Evolutionary conservation across 257 asterid genomes (phyloP).

Genomic region (Salvia rosmarinus): DNA sequence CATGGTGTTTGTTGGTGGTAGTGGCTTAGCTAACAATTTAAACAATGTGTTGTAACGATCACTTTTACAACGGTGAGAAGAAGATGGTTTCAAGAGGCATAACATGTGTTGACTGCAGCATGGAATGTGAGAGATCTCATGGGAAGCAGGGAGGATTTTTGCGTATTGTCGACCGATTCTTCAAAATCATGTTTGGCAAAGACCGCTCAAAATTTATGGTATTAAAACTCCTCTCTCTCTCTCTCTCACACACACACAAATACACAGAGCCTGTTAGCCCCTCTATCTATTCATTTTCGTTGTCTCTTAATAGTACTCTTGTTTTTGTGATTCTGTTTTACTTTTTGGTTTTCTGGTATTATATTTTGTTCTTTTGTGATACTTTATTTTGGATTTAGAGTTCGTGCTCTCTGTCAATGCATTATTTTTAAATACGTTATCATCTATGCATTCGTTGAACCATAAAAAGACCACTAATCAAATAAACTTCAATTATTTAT

Average conservation of each 20-base stretch:
- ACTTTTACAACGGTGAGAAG: not conserved
- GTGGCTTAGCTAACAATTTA: not conserved
- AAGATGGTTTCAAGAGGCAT: not conserved
- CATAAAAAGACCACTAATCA: not conserved
- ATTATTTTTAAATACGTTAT: not conserved
- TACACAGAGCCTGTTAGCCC: no score
- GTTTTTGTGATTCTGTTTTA: not conserved
- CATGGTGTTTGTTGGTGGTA: not conserved
- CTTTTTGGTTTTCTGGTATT: not conserved
- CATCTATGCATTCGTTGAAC: not conserved
- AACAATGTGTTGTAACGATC: not conserved
- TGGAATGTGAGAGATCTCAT: constrained; percentile 14
- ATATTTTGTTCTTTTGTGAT: not conserved
- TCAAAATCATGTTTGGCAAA: constrained; percentile 31
- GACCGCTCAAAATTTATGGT: constrained; percentile 35
- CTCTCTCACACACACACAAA: no score
- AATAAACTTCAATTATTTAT: no score
- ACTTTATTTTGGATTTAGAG: not conserved
- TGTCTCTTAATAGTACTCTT: not conserved
- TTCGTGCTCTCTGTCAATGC: not conserved
- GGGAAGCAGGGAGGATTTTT: constrained; percentile 5
- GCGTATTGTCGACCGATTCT: constrained; percentile 28
- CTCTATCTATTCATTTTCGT: no score
- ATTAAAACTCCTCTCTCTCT: constrained; percentile 1
- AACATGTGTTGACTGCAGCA: constrained; percentile 17